Evolutionary conservation across 2,329 filamentous ascomycete genomes (phyloP).

Genomic region (Aspergillus melleus): DNA sequence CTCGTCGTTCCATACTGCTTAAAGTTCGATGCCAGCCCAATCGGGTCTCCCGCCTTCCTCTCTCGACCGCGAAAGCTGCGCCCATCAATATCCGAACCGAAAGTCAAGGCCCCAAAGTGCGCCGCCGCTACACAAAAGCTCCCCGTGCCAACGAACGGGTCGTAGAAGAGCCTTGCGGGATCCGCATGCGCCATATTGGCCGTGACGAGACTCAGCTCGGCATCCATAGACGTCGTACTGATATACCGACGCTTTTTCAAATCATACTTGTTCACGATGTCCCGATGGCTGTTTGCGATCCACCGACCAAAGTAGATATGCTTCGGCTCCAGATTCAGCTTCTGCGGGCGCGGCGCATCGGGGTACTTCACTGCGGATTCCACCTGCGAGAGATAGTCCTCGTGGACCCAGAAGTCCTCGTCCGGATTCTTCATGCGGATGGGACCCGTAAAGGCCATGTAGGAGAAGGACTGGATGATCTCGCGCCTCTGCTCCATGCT

Average conservation of each 20-base stretch:
- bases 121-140: conserved; percentile 89
- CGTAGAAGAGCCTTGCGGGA: conserved; percentile 84
- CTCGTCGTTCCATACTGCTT: conserved; percentile 72
- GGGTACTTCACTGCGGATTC: conserved; percentile 11
- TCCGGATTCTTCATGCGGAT: conserved; percentile 75
- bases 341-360: conserved; percentile 19
- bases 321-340: conserved; percentile 54
- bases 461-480: conserved; percentile 80
- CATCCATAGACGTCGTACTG: conserved; percentile 95
- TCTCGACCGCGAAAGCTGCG: conserved; percentile 73
- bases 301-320: conserved; percentile 71
- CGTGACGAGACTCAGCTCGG: conserved; percentile 85
- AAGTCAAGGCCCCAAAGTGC: conserved; percentile 80
- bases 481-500: conserved; percentile 62
- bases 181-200: conserved; percentile 84
- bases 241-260: conserved; percentile 94
- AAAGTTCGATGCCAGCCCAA: conserved; percentile 68
- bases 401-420: conserved; percentile 75
- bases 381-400: conserved; percentile 67
- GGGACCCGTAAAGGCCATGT: conserved; percentile 73
- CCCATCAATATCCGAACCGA: conserved; percentile 92
- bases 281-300: conserved; percentile 66
- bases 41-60: conserved; percentile 47
- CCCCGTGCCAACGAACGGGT: conserved; percentile 94
- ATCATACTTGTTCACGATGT: conserved; percentile 72